Evolutionary conservation across 2,329 filamentous ascomycete species (phyloP).

Genomic region (Drechmeria coniospora): DNA sequence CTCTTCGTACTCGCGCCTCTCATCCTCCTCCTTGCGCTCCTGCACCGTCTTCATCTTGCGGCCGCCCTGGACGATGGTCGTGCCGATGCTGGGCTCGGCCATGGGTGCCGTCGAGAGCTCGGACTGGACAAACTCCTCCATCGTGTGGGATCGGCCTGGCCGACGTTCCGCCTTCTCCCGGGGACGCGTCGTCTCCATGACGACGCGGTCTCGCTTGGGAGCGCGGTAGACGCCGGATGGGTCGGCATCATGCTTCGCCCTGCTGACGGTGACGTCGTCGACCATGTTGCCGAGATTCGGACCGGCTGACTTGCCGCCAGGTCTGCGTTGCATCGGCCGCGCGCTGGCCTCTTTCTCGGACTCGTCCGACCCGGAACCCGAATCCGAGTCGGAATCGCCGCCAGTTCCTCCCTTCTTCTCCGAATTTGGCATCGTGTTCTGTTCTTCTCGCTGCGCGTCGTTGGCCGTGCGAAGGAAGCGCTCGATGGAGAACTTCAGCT

Average conservation of each 20-base stretch:
- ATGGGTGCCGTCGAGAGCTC: slow-evolving; percentile 72
- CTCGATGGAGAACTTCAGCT: slow-evolving; percentile 89
- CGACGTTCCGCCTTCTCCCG: slow-evolving; percentile 43
- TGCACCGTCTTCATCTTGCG: slow-evolving; percentile 62
- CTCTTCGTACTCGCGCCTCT: slow-evolving; percentile 80
- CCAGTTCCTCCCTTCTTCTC: too few relatives aligned
- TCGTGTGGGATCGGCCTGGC: slow-evolving; percentile 60
- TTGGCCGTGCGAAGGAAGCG: slow-evolving; percentile 82
- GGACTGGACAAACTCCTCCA: slow-evolving; percentile 81
- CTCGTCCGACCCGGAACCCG: slow-evolving; percentile 15
- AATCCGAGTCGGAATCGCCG: slow-evolving; percentile 11
- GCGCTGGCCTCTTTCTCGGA: slow-evolving; percentile 19
- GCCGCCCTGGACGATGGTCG: slow-evolving; percentile 67
- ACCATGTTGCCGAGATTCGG: slow-evolving; percentile 17
- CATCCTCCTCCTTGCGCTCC: slow-evolving; percentile 63
- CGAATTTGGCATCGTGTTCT: slow-evolving; percentile 9
- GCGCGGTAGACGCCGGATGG: slow-evolving; percentile 69
- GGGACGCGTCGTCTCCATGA: slow-evolving; percentile 59
- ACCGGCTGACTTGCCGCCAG: slow-evolving; percentile 14
- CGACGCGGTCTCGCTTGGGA: slow-evolving; percentile 72
- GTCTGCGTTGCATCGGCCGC: slow-evolving; percentile 1
- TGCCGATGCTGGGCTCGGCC: slow-evolving; percentile 81
- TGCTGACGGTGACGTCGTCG: slow-evolving; percentile 16
- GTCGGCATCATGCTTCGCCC: slow-evolving; percentile 14
- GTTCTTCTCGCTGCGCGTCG: slow-evolving; percentile 40